A percentile compares a stretch with the other conserved stretches of the same genome.
phyloP scores from a whole-genome alignment of 129 eudicot species.

The Pulicaria dysenterica region DNA sequence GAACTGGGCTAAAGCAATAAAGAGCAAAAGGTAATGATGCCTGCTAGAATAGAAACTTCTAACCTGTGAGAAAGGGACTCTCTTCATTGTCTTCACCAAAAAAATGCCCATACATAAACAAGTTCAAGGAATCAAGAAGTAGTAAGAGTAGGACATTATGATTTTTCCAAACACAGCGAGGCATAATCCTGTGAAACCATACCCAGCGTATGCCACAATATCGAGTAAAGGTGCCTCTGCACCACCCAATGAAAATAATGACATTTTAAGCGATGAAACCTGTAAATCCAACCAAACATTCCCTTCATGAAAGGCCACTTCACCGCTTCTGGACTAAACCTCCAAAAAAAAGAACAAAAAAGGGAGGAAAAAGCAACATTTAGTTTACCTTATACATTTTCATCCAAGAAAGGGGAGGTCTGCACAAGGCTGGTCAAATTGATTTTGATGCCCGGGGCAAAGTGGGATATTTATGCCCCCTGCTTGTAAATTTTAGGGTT shows the following conservation, averaged over 20 bases:
- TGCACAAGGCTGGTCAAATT: too few relatives aligned
- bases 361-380: too few relatives aligned
- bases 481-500: too few relatives aligned
- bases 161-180: slow-evolving; percentile 54
- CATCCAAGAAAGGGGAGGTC: too few relatives aligned
- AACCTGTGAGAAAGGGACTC: slow-evolving; percentile 50
- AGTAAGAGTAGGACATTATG: slow-evolving; percentile 50
- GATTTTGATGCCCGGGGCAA: too few relatives aligned
- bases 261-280: slow-evolving; percentile 52
- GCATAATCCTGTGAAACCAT: slow-evolving; percentile 57
- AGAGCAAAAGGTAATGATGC: slow-evolving; percentile 56
- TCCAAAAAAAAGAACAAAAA: too few relatives aligned
- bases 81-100: slow-evolving; percentile 54
- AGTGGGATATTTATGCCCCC: too few relatives aligned
- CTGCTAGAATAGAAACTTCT: slow-evolving; percentile 54
- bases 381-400: too few relatives aligned
- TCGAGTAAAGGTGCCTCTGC: slow-evolving; percentile 74
- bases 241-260: slow-evolving; percentile 57
- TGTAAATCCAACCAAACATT: slow-evolving; percentile 64
- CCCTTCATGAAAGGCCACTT: slow-evolving; percentile 68
- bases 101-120: slow-evolving; percentile 58
- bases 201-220: slow-evolving; percentile 69
- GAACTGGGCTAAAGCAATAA: slow-evolving; percentile 57
- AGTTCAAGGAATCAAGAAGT: slow-evolving; percentile 57
- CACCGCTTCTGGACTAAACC: slow-evolving; percentile 69